phyloP scores from a whole-genome alignment of 306 rosid species.

The Prunus dulcis region DNA sequence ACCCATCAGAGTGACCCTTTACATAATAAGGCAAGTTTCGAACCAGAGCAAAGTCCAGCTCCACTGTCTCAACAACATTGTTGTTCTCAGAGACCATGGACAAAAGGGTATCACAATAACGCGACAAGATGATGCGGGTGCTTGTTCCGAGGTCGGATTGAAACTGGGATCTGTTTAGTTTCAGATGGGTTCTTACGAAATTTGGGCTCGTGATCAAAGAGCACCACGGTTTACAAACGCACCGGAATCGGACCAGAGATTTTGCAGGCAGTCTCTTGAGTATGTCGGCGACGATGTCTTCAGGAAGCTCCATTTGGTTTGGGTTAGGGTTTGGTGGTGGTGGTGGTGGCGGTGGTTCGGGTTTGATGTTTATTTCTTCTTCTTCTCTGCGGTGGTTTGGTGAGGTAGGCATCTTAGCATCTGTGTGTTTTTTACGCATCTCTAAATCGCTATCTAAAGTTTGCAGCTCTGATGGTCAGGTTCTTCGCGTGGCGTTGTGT shows the following conservation, averaged over 20 bases:
- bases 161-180: neutral
- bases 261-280: constrained; percentile 33
- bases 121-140: constrained; percentile 32
- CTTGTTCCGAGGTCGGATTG: neutral
- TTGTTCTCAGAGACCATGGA: constrained; percentile 16
- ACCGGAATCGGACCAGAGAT: constrained; percentile 32
- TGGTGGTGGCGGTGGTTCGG: neutral
- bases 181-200: constrained; percentile 31
- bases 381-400: neutral
- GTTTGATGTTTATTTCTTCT: neutral
- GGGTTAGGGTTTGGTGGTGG: neutral
- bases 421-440: no score
- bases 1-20: constrained; percentile 46
- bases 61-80: constrained; percentile 8
- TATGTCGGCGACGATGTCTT: constrained; percentile 32
- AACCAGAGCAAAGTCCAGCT: constrained; percentile 17
- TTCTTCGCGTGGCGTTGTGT: no score
- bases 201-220: constrained; percentile 14
- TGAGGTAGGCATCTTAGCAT: no score
- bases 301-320: constrained; percentile 22
- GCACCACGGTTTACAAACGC: constrained; percentile 43
- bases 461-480: neutral
- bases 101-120: constrained; percentile 33
- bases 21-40: constrained; percentile 35
- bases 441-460: no score